A percentile compares a stretch with the other conserved stretches of the same genome.
Evolutionary conservation across 305 asterid species (phyloP).

Genomic region (Solanum hybrid): DNA sequence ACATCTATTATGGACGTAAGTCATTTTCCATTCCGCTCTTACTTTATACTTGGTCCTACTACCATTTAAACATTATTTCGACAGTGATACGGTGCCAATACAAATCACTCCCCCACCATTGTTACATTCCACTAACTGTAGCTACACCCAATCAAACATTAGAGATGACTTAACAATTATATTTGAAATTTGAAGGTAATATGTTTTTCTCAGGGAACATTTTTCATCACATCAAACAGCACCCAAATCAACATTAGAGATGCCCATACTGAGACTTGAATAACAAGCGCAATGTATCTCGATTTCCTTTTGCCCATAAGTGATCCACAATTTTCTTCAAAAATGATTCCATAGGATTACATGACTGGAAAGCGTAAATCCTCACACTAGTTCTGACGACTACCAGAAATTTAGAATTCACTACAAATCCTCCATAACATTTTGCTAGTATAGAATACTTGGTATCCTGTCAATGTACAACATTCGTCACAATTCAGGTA

Average conservation of each 20-base stretch:
- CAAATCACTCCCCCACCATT: background rate
- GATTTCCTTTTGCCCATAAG: background rate
- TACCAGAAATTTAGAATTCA: background rate
- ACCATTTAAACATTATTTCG: background rate
- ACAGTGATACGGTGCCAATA: background rate
- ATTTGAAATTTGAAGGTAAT: background rate
- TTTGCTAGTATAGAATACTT: background rate
- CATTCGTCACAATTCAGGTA: background rate
- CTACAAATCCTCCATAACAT: background rate
- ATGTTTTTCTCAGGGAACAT: background rate
- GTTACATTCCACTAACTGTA: background rate
- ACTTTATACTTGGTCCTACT: background rate
- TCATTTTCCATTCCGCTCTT: background rate
- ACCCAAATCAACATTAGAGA: background rate
- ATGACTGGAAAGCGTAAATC: background rate
- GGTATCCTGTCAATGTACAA: background rate
- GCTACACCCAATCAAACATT: background rate
- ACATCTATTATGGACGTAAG: background rate
- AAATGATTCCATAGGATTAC: background rate
- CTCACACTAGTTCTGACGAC: background rate
- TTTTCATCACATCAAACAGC: background rate
- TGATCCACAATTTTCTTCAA: background rate
- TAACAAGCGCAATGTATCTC: background rate
- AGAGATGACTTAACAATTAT: background rate
- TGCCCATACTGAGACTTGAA: background rate